Evolutionary conservation across 257 asterid genomes (phyloP).

Genomic region (Solanum dulcamara): DNA sequence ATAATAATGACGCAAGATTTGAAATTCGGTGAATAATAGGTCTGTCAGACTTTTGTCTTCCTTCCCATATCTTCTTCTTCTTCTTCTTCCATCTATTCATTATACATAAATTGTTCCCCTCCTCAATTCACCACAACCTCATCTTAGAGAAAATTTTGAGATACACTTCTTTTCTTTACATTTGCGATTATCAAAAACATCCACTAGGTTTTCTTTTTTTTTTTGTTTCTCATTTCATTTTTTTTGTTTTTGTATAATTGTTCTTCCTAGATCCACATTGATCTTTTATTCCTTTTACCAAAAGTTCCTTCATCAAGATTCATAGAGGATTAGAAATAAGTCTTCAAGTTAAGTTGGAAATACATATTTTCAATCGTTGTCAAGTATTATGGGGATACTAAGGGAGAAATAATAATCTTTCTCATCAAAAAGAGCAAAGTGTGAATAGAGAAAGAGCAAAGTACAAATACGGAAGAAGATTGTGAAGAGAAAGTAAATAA

Average conservation of each 20-base stretch:
- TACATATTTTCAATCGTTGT: neutral
- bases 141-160: slow-evolving; percentile 1
- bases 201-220: neutral
- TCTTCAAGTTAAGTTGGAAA: too few species aligned
- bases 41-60: neutral
- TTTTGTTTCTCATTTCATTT: neutral
- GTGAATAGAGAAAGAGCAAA: neutral
- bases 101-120: neutral
- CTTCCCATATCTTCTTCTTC: neutral
- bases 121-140: neutral
- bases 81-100: neutral
- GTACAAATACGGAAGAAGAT: neutral
- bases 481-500: neutral
- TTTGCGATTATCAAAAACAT: neutral
- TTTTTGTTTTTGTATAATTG: neutral
- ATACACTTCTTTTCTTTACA: neutral
- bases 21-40: neutral
- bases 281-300: neutral
- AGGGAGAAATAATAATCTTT: neutral
- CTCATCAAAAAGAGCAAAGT: neutral
- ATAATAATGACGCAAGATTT: too few species aligned
- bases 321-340: neutral
- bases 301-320: neutral
- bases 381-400: neutral
- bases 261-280: neutral